Evolutionary conservation across 2,329 filamentous ascomycete genomes (phyloP).

Genomic region (Alternaria sp.): DNA sequence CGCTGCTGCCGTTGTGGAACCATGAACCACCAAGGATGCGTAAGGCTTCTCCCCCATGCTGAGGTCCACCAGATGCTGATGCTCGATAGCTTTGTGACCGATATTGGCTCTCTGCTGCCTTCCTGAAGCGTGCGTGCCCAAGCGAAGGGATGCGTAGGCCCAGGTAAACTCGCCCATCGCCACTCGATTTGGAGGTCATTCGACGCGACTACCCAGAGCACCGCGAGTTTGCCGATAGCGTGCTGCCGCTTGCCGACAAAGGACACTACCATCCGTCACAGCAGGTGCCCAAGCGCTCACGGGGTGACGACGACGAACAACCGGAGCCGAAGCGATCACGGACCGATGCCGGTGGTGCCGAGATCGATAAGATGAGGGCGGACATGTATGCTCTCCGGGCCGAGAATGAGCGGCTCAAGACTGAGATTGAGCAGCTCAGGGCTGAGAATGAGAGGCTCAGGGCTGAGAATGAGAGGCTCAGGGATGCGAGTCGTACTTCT

Average conservation of each 20-base stretch:
- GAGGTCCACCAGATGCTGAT: neutral
- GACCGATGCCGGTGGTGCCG: neutral
- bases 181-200: neutral
- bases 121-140: neutral
- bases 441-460: neutral
- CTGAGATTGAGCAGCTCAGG: neutral
- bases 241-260: neutral
- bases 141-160: neutral
- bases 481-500: neutral
- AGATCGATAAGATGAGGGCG: neutral
- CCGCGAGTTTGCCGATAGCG: neutral
- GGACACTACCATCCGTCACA: neutral
- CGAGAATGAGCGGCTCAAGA: neutral
- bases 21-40: neutral
- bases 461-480: neutral
- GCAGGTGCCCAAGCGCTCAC: neutral
- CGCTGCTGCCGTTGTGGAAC: neutral
- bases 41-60: accelerated
- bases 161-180: neutral
- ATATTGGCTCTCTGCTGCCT: neutral
- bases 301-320: neutral
- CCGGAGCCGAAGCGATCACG: neutral
- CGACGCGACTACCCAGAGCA: neutral
- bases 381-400: neutral
- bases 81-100: neutral